A percentile compares a stretch with the other conserved stretches of the same genome.
phyloP scores from a whole-genome alignment of 163 green algal species.

The Volvox carteri region DNA sequence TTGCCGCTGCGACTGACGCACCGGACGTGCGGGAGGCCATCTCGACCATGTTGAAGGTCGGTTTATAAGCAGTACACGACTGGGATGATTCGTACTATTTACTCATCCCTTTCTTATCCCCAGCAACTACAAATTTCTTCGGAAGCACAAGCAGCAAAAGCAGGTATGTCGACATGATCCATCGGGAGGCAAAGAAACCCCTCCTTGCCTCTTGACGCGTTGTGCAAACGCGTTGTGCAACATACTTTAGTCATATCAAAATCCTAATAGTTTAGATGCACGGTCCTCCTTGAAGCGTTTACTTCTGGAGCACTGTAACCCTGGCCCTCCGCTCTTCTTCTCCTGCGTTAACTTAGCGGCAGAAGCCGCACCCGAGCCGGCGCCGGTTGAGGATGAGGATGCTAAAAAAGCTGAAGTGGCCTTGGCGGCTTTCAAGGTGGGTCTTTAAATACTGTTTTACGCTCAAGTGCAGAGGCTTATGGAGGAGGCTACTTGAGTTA shows the following conservation, averaged over 20 bases:
- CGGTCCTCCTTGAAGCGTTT: too few relatives aligned
- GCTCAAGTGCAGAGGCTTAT: too few relatives aligned
- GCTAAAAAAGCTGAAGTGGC: not conserved
- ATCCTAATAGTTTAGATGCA: too few relatives aligned
- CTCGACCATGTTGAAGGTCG: not conserved
- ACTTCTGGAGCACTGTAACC: too few relatives aligned
- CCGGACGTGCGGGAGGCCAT: not conserved
- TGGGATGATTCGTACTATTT: not conserved
- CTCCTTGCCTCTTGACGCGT: too few relatives aligned
- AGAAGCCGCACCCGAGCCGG: not conserved
- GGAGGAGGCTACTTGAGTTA: too few relatives aligned
- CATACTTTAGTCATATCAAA: too few relatives aligned
- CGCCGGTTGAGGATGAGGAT: not conserved
- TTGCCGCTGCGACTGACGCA: not conserved
- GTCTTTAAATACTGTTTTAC: not conserved
- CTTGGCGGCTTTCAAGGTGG: slow-evolving; percentile 20
- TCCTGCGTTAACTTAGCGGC: slow-evolving; percentile 6
- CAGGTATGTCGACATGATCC: not conserved
- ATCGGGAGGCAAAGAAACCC: not conserved
- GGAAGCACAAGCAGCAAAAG: not conserved
- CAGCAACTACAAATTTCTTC: slow-evolving; percentile 7
- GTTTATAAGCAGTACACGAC: not conserved
- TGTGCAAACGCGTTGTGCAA: too few relatives aligned
- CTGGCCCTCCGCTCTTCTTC: not conserved
- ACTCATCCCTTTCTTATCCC: not conserved